Percentiles rank a stretch among this genome's conserved stretches.
phyloP scores from a whole-genome alignment of 352 stramenopile species.

The Phytophthora citricola region DNA sequence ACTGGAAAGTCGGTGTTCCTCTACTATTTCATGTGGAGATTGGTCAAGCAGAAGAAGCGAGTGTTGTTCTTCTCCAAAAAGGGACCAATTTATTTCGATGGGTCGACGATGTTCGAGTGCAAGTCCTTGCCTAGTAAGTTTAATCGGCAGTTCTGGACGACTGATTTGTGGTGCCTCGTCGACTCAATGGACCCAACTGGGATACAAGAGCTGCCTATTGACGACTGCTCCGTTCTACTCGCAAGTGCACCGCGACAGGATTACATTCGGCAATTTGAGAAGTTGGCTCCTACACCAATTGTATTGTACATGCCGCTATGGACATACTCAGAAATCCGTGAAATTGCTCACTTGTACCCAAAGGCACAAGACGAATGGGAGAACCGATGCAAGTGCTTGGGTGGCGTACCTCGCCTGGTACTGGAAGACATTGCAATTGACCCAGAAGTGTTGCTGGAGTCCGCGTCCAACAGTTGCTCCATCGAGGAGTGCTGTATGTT shows the following conservation, averaged over 20 bases:
- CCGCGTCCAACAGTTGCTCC: constrained; percentile 28
- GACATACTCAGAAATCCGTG: neutral
- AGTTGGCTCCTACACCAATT: neutral
- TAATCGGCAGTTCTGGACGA: constrained; percentile 21
- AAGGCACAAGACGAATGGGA: neutral
- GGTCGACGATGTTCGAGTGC: constrained; percentile 18
- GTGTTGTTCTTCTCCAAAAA: constrained; percentile 2
- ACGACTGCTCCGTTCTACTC: neutral
- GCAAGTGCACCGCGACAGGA: neutral
- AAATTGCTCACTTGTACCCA: neutral
- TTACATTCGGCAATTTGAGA: neutral
- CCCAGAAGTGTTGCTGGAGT: constrained; percentile 21
- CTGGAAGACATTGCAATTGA: constrained; percentile 36
- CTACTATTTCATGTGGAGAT: neutral
- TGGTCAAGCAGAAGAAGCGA: neutral
- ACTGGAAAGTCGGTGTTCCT: neutral
- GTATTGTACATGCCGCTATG: neutral
- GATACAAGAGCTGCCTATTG: constrained; percentile 19
- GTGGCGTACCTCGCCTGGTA: constrained; percentile 36
- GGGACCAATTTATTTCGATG: constrained; percentile 38
- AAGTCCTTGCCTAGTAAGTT: constrained; percentile 2
- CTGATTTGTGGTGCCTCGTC: constrained; percentile 43
- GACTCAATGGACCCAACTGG: constrained; percentile 30
- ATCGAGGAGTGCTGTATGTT: constrained; percentile 39
- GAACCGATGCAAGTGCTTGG: constrained; percentile 19